These are phyloP conservation scores for Chlorella sp. DNA, from an alignment of 139 green algal species.

Conservation along the genomic window DNA sequence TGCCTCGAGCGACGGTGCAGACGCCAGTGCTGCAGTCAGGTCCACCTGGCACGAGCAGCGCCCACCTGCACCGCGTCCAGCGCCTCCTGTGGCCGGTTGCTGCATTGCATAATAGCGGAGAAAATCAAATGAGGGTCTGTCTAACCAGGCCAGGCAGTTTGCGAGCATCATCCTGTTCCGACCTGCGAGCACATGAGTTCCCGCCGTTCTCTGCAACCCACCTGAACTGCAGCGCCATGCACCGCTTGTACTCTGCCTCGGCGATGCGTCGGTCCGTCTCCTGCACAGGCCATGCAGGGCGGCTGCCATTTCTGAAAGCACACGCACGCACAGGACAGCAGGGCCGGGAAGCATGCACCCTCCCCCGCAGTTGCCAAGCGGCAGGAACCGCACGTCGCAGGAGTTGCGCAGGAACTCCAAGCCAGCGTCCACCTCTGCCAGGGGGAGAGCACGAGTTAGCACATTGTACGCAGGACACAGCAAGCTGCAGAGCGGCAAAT, in stretches of 20 bases:
- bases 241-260: constrained; percentile 57
- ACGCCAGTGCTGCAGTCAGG: no score
- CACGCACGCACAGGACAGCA: neutral
- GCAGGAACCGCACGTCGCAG: neutral
- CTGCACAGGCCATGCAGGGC: constrained; percentile 2
- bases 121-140: no score
- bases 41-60: neutral
- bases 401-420: constrained; percentile 10
- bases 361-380: neutral
- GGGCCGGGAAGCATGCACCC: neutral
- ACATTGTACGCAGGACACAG: no score
- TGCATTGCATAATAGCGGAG: no score
- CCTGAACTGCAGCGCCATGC: constrained; percentile 50
- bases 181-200: no score
- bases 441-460: no score
- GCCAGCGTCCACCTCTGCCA: constrained; percentile 5
- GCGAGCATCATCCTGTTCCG: no score
- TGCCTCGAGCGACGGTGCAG: no score
- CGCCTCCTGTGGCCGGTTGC: neutral
- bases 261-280: constrained; percentile 43
- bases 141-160: no score
- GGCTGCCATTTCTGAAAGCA: neutral
- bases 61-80: constrained; percentile 18
- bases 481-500: no score
- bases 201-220: constrained; percentile 18